Percentiles rank a stretch among this genome's conserved stretches.
Conservation (phyloP, 352 stramenopile species). For the Globisporangium carolinianum region DNA sequence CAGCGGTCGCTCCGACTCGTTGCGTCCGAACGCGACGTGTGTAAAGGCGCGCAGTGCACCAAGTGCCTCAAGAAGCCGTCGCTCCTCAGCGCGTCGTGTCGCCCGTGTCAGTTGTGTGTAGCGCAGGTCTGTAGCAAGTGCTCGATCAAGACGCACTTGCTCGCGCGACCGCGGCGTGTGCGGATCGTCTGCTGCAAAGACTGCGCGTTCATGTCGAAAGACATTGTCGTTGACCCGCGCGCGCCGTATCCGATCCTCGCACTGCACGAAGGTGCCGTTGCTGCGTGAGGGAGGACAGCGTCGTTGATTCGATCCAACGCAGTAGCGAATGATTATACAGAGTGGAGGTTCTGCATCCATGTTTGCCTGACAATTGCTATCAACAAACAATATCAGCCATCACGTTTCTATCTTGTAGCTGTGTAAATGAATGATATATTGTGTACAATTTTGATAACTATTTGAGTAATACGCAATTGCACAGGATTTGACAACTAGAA, state of each 20-base stretch:
- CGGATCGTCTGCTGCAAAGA: conserved; percentile 40
- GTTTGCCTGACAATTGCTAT: too few relatives aligned
- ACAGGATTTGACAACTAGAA: too few relatives aligned
- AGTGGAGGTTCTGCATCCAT: too few relatives aligned
- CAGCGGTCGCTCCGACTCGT: background rate
- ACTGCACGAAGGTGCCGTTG: conserved; percentile 2
- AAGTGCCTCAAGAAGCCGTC: conserved; percentile 13
- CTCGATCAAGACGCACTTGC: conserved; percentile 32
- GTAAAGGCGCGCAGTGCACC: conserved; percentile 6
- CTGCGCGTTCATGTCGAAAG: conserved; percentile 37
- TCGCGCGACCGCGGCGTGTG: conserved; percentile 25
- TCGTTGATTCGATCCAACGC: too few relatives aligned
- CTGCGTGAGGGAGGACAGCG: too few relatives aligned
- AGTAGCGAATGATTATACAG: too few relatives aligned
- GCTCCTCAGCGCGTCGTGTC: conserved; percentile 20
- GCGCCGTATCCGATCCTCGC: conserved; percentile 29
- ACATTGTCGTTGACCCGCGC: conserved; percentile 28
- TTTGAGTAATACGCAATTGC: too few relatives aligned
- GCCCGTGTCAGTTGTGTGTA: conserved; percentile 33
- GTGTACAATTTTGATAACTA: too few relatives aligned
- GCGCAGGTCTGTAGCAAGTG: conserved; percentile 41
- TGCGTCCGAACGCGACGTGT: conserved; percentile 3
- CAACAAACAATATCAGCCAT: too few relatives aligned
- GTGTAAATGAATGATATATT: too few relatives aligned
- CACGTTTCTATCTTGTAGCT: too few relatives aligned